These are phyloP conservation scores for Xylaria longipes DNA, from an alignment of 495 filamentous ascomycete genomes.

Conservation along the genomic window DNA sequence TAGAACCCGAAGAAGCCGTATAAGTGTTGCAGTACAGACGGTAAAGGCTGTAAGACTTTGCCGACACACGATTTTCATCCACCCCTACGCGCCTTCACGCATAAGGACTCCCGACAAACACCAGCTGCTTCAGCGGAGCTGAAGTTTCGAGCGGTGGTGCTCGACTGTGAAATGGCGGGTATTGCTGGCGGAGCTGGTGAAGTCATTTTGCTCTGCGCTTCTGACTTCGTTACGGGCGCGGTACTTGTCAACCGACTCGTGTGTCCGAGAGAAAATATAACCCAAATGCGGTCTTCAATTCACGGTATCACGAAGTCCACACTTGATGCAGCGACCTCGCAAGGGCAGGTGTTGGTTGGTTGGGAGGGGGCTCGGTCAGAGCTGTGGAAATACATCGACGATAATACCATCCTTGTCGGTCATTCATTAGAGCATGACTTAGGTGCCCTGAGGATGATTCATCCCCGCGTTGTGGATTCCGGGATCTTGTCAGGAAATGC, in stretches of 20 bases:
- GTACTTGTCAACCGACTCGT: conserved; percentile 30
- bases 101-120: conserved; percentile 22
- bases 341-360: conserved; percentile 25
- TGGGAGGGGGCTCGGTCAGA: conserved; percentile 30
- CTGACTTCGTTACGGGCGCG: conserved; percentile 32
- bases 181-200: conserved; percentile 28
- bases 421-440: conserved; percentile 34
- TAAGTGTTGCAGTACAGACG: conserved; percentile 27
- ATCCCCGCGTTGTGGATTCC: conserved; percentile 33
- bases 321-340: conserved; percentile 26
- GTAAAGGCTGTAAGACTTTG: conserved; percentile 24
- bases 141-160: conserved; percentile 28
- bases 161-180: conserved; percentile 34
- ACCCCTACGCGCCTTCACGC: conserved; percentile 22
- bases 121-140: conserved; percentile 23
- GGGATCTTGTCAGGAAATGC: conserved; percentile 24
- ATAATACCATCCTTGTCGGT: conserved; percentile 30
- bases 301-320: conserved; percentile 29
- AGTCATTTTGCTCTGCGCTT: conserved; percentile 29
- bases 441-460: conserved; percentile 32
- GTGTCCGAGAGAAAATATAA: conserved; percentile 19
- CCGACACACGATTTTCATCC: conserved; percentile 30
- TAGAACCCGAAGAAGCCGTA: conserved; percentile 29
- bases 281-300: conserved; percentile 28
- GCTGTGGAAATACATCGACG: conserved; percentile 31